These are phyloP conservation scores for Stromatinia cepivora DNA, from an alignment of 2,329 filamentous ascomycete genomes.

Conservation along the genomic window DNA sequence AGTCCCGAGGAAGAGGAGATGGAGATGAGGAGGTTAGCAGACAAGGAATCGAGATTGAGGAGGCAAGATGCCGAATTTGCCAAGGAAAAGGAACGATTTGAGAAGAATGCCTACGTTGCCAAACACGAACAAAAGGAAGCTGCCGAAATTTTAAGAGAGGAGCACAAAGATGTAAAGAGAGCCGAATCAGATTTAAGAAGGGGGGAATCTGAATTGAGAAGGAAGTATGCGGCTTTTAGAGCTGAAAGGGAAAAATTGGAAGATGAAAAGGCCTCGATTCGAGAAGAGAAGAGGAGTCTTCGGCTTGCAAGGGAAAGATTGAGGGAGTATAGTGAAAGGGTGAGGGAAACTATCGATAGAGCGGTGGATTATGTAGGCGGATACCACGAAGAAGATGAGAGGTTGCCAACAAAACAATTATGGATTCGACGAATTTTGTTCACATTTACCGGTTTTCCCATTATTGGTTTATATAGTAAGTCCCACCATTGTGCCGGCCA, in stretches of 20 bases:
- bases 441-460: background rate
- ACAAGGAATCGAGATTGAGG: background rate
- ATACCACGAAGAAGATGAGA: constrained; percentile 7
- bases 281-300: constrained; percentile 8
- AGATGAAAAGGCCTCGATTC: constrained; percentile 13
- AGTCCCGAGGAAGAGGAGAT: background rate
- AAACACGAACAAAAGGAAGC: background rate
- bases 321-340: constrained; percentile 3
- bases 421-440: constrained; percentile 5
- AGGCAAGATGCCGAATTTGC: background rate
- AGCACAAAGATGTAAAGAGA: constrained; percentile 1
- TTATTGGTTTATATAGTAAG: constrained; percentile 9
- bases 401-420: background rate
- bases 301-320: background rate
- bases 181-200: background rate
- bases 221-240: background rate
- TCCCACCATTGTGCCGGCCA: background rate
- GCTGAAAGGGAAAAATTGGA: background rate
- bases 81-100: constrained; percentile 6
- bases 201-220: background rate
- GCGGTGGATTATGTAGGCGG: constrained; percentile 4
- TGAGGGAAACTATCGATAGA: constrained; percentile 14
- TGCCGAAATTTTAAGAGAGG: background rate
- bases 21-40: background rate
- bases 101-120: background rate